Evolutionary conservation across 345 rosid genomes (phyloP).

Genomic region (Acer saccharum): DNA sequence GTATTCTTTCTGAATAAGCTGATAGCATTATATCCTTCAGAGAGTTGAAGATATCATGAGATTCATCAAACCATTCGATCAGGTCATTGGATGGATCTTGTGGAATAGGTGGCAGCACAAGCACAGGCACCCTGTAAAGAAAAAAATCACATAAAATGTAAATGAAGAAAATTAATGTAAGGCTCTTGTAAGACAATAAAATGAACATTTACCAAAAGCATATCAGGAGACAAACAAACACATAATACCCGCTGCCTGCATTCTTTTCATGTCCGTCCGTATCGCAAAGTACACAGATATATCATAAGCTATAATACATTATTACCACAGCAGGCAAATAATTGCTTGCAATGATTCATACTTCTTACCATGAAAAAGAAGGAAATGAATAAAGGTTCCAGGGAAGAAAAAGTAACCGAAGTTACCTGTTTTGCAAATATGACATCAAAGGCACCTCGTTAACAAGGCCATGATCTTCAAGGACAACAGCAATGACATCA

Average conservation of each 20-base stretch:
- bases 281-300: not conserved
- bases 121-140: conserved; percentile 73
- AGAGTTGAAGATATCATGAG: conserved; percentile 51
- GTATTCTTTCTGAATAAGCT: conserved; percentile 61
- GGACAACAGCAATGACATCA: conserved; percentile 76
- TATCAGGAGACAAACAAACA: not conserved
- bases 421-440: conserved; percentile 75
- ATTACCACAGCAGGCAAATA: not conserved
- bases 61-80: conserved; percentile 76
- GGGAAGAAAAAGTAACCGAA: conserved; percentile 4
- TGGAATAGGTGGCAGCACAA: conserved; percentile 82
- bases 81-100: conserved; percentile 79
- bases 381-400: not conserved
- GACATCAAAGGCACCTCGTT: conserved; percentile 72
- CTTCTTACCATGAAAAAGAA: conserved; percentile 1
- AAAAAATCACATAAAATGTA: not conserved
- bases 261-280: too few species aligned
- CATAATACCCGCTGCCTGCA: too few species aligned
- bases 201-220: conserved; percentile 1
- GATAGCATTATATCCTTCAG: conserved; percentile 62
- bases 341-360: conserved; percentile 13
- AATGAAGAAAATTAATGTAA: not conserved
- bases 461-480: conserved; percentile 88
- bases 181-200: conserved; percentile 9
- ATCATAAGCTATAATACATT: conserved; percentile 2